Base-by-base conservation (phyloP, 768 basidiomycete species). In the Glaciozyma martinii region DNA sequence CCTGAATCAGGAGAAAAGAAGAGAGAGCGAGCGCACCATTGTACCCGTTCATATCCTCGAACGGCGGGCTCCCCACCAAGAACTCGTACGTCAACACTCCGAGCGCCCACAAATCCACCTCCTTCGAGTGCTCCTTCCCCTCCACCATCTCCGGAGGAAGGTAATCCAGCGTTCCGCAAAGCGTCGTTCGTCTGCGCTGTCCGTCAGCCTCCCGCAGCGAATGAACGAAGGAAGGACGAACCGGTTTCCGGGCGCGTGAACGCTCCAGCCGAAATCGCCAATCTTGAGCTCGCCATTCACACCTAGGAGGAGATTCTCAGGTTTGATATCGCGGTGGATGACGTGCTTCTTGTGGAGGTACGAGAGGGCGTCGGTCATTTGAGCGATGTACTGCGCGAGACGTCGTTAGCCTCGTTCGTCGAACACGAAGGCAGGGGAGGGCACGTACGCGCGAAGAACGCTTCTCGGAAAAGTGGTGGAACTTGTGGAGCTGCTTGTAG, bases 111-210 rank as follows among this genome's bases (percentile, higher is more conserved):
- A 90, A 82, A 73, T 98, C 94, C 46, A 98, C 94, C 73, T 83
- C 86, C 73, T 91, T 89, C 60, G 82, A 86, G 75, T 98, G 93
- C 65, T 88, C 89, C 70, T 83, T 86, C 0, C 87, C 86, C 72
- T 95, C 91, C 19, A 99, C 89, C 95, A 98, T 99, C 80, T 98
- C 94, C 18, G 95, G 94, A 0, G 95, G 93, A 16, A 99, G 81
- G 75, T 98, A 98, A 76, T 98, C 95, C 53, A 97, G 78, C 1
- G 94, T 98, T 18, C 94, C 94, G 72, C 94, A 98, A 16, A 98
- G 81, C 1, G 95, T 97, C 78, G 82, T 87, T 52, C 94, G 79
- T 53, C 78, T 77, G 61, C 33, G n/a, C 9, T 21, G 49, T 23
- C 0, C 16, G 5, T 46, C 42, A 32, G 19, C 30, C 13, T 30